phyloP scores from a whole-genome alignment of 805 yeast genomes.

The Pichia eremophila region DNA sequence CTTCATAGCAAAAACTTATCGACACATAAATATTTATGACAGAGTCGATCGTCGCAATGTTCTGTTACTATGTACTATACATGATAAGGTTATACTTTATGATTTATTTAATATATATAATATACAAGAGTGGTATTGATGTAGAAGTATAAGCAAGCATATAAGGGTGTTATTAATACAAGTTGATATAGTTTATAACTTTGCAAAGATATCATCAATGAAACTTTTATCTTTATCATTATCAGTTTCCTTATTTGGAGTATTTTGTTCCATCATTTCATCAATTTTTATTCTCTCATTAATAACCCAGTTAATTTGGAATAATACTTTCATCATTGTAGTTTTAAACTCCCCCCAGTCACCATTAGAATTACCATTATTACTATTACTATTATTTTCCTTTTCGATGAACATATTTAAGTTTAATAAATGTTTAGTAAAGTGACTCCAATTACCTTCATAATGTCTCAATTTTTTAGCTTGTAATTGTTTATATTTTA shows the following conservation, averaged over 20 bases:
- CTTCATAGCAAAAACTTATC: not conserved
- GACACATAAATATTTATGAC: not conserved
- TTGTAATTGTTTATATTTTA: conserved; percentile 14
- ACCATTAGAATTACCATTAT: not conserved
- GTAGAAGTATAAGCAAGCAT: too few relatives aligned
- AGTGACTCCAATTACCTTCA: conserved; percentile 20
- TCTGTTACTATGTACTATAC: too few relatives aligned
- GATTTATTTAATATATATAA: too few relatives aligned
- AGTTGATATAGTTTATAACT: not conserved
- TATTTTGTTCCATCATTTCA: not conserved
- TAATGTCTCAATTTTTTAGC: conserved; percentile 13
- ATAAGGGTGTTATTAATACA: too few relatives aligned
- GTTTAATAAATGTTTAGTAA: conserved; percentile 9
- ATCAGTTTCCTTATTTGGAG: not conserved
- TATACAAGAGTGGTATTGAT: too few relatives aligned
- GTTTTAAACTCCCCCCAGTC: conserved; percentile 14
- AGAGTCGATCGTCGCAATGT: conserved; percentile 1
- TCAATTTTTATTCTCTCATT: conserved; percentile 8
- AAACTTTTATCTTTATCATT: not conserved
- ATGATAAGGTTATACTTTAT: too few relatives aligned
- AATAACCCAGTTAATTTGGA: conserved; percentile 5
- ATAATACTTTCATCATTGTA: conserved; percentile 6
- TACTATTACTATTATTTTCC: conserved; percentile 1
- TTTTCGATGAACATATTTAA: conserved; percentile 9
- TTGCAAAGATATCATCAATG: conserved; percentile 8